A percentile compares a stretch with the other conserved stretches of the same genome.
These are phyloP conservation scores for Steccherinum ochraceum DNA, from an alignment of 768 basidiomycete genomes.

Conservation along the genomic window DNA sequence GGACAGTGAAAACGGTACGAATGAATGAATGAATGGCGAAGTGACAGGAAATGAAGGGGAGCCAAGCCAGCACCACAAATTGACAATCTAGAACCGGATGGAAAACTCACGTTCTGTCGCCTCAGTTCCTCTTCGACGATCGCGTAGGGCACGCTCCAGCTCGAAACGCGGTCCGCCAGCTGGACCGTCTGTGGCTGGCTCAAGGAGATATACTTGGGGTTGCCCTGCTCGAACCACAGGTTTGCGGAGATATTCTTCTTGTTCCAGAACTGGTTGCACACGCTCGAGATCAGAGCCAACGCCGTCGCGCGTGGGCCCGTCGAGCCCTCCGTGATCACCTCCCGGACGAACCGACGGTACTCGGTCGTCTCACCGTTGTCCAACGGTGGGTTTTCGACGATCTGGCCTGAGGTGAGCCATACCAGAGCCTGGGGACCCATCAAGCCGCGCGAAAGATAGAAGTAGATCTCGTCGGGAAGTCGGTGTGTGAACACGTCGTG, in stretches of 20 bases:
- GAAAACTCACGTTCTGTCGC: slow-evolving; percentile 82
- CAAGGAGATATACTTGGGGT: slow-evolving; percentile 55
- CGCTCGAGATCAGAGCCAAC: slow-evolving; percentile 81
- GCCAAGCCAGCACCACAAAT: too few species aligned
- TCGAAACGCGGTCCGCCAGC: slow-evolving; percentile 79
- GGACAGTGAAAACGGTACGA: slow-evolving; percentile 10
- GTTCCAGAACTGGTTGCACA: slow-evolving; percentile 75
- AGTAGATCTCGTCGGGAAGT: slow-evolving; percentile 94
- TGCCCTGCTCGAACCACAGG: slow-evolving; percentile 69
- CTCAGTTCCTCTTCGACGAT: slow-evolving; percentile 92
- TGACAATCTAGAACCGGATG: slow-evolving; percentile 3
- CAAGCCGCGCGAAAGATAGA: slow-evolving; percentile 90
- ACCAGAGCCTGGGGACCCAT: slow-evolving; percentile 84
- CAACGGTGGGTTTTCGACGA: slow-evolving; percentile 81
- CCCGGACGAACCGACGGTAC: slow-evolving; percentile 91
- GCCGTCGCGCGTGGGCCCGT: slow-evolving; percentile 91
- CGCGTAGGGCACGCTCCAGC: slow-evolving; percentile 84
- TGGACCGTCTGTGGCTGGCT: slow-evolving; percentile 75
- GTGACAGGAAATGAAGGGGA: not conserved
- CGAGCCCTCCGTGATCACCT: slow-evolving; percentile 91
- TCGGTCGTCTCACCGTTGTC: slow-evolving; percentile 95
- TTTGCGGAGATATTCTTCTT: slow-evolving; percentile 63
- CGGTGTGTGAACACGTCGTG: slow-evolving; percentile 94
- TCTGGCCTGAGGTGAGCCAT: slow-evolving; percentile 88
- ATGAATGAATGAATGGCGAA: not conserved